Base-by-base conservation (phyloP, 768 basidiomycete species). In the Agaricus sinodeliciosus region DNA sequence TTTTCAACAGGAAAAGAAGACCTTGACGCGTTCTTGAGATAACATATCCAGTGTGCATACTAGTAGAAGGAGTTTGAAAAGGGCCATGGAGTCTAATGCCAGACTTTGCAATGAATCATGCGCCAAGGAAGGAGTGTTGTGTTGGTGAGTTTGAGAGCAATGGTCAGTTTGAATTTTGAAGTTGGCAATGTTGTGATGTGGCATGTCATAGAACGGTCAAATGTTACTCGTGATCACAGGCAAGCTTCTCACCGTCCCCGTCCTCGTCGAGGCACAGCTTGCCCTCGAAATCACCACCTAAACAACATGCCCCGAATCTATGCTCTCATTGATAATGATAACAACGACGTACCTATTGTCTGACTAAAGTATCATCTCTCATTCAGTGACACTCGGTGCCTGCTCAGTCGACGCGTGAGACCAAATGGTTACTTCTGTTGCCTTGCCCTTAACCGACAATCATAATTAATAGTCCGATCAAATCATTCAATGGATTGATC, bases 241-340 rank as follows among this genome's bases (percentile, higher is more conserved):
- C 22, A 22, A 22, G 19, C 36, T 47, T 54, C 45, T 35, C 52
- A 48, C 35, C 40, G 26, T 42, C 45, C 27, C 51, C 51, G 51
- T 27, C 16, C 37, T 47, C 18, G 36, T 53, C 51, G 51, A 53
- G 37, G 16, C 37, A 6, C n/a, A n/a, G n/a, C 37, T 28, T 41
- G 45, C 15, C 45, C 41, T 39, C 46, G 39, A 36, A 31, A 47
- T 46, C 36, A 40, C 28, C n/a, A 53, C 27, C 26, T 22, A 26
- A 44, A 27, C 15, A 26, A 44, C 15, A 44, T n/a, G 27, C 22
- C 22, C 22, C 22, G 22, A 22, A 22, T 22, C 22, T 22, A 22
- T 3, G 22, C 22, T 22, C 22, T 22, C 22, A 22, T 3, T 3
- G 22, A 22, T 22, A 22, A 22, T 22, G 22, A 22, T 22, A 22